These are phyloP conservation scores for Sporothrix pallida DNA, from an alignment of 2,329 filamentous ascomycete genomes.

Conservation along the genomic window DNA sequence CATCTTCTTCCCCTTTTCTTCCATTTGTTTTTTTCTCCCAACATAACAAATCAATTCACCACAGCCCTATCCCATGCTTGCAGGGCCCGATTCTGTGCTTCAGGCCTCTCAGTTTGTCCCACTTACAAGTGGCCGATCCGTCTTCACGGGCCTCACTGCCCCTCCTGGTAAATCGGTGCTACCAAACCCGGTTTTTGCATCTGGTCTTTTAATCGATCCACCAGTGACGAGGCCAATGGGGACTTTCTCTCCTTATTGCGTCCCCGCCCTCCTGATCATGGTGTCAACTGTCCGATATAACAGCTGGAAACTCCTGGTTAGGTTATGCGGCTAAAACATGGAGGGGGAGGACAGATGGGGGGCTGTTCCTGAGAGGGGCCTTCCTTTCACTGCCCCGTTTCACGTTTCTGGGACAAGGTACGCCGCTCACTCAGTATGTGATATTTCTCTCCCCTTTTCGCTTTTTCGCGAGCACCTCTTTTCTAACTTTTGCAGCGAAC, in stretches of 20 bases:
- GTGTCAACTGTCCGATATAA: background rate
- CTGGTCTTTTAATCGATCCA: background rate
- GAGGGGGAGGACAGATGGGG: constrained; percentile 4
- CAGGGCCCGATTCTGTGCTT: background rate
- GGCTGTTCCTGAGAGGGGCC: constrained; percentile 3
- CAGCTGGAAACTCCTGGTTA: constrained; percentile 22
- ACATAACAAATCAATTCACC: no score
- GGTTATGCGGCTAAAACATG: constrained; percentile 29
- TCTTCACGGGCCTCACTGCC: constrained; percentile 3
- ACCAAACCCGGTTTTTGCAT: background rate
- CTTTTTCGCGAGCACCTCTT: background rate
- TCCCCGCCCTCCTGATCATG: constrained; percentile 1
- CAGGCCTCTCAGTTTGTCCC: background rate
- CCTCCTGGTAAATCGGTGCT: background rate
- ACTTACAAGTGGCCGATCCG: background rate
- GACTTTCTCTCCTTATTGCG: background rate
- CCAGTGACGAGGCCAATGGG: background rate
- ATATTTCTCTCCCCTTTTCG: background rate
- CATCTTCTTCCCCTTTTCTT: background rate
- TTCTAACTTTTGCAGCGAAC: background rate
- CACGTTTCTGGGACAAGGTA: background rate
- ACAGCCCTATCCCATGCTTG: background rate
- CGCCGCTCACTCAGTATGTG: background rate
- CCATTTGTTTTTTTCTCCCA: background rate
- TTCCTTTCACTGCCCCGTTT: background rate